Evolutionary conservation across 257 asterid genomes (phyloP), one percentile per base, ranked within the genome.

Genomic region (Striga asiatica): DNA sequence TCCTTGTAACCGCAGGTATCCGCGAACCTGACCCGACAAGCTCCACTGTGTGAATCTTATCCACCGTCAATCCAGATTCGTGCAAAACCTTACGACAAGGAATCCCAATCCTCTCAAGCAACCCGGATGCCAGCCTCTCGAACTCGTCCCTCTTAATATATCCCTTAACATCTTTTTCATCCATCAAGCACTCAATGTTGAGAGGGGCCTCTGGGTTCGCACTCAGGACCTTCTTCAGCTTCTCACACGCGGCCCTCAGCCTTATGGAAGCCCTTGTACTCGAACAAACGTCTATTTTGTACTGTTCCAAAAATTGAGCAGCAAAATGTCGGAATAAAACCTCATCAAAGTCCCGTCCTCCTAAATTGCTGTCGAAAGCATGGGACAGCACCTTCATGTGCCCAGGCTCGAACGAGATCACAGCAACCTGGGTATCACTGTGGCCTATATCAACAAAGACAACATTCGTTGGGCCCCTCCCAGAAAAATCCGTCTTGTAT

Each of bases 21-120:
- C 98, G 81, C 37, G 98, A 92, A 49, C 97, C 98, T 42, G 97
- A 87, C 45, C 98, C 98, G 42, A 92, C 94, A 64, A 92, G 93
- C 79, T 92, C 98, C 69, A 92, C 82, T 7, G 82, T 66, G 68
- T 92, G 93, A 79, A 92, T 77, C 70, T 68, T 81, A 48, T 84
- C 94, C 10, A 60, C 68, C 27, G 69, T 53, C 69, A 91, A 50
- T 31, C 96, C 82, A 54, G 96, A 91, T 51, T 78, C 84, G 0
- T 20, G 66, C 74, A 92, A 74, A 57, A 95, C 98, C 71, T 73
- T 71, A 24, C 47, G 75, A 72, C 98, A 92, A 5, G 98, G 94
- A 61, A 69, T 21, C 56, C 66, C 68, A 60, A 88, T 69, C 73
- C 82, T 81, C 71, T 88, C 94, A 60, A 92, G 58, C 61, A 92